Evolutionary conservation across 345 rosid species (phyloP).

Genomic region (Syzygium grande): DNA sequence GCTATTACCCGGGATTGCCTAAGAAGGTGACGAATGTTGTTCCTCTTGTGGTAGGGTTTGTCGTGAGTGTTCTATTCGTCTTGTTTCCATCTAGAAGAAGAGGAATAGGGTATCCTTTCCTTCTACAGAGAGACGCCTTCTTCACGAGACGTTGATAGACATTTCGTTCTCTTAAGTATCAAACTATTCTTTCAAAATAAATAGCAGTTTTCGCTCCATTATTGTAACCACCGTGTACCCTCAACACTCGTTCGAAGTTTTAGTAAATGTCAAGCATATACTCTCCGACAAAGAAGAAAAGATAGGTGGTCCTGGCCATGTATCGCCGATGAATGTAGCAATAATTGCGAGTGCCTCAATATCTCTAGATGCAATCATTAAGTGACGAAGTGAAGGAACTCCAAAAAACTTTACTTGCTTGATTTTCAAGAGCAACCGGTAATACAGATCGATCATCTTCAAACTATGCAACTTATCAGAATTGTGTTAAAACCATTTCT

Average conservation of each 20-base stretch:
- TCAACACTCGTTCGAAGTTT: neutral
- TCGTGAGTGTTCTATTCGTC: slow-evolving; percentile 23
- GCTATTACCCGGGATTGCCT: slow-evolving; percentile 34
- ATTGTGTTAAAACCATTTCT: neutral
- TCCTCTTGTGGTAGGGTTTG: slow-evolving; percentile 32
- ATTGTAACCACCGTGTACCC: neutral
- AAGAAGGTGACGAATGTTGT: slow-evolving; percentile 27
- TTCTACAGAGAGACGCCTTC: slow-evolving; percentile 21
- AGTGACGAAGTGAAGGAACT: neutral
- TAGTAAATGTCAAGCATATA: neutral
- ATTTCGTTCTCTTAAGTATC: neutral
- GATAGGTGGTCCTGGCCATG: neutral
- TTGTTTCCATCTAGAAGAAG: slow-evolving; percentile 40
- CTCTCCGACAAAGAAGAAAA: neutral
- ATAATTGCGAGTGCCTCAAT: neutral
- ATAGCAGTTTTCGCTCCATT: neutral
- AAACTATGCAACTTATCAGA: neutral
- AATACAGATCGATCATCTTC: neutral
- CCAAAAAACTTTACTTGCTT: neutral
- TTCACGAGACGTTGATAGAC: slow-evolving; percentile 10
- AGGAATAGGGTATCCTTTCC: slow-evolving; percentile 38
- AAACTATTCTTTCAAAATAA: neutral
- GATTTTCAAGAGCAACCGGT: neutral
- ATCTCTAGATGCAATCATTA: neutral
- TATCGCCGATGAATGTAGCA: neutral